Conservation (phyloP, 306 rosid species). For the Medicago arabica region DNA sequence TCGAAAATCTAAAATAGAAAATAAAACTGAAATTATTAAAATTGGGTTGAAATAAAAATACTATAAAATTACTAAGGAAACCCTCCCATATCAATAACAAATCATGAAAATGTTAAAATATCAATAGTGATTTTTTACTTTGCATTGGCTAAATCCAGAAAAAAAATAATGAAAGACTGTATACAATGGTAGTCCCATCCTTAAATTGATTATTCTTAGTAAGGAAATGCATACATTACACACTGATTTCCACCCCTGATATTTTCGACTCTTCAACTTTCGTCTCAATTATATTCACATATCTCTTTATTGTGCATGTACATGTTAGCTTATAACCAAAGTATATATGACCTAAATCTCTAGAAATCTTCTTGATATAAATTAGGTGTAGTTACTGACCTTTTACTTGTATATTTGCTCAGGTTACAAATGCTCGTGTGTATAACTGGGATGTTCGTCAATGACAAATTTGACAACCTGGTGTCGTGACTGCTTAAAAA, state of each 20-base stretch:
- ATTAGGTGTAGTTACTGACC: slow-evolving; percentile 9
- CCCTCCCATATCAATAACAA: too few species aligned
- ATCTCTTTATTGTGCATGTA: slow-evolving; percentile 10
- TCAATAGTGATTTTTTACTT: too few species aligned
- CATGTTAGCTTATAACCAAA: not conserved
- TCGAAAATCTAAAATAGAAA: too few species aligned
- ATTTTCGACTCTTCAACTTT: slow-evolving; percentile 1
- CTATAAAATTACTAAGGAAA: too few species aligned
- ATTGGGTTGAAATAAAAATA: too few species aligned
- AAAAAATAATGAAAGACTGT: too few species aligned
- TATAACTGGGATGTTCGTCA: slow-evolving; percentile 88
- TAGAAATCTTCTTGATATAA: not conserved
- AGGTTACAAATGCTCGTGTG: slow-evolving; percentile 82
- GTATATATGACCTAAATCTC: not conserved
- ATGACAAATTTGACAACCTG: slow-evolving; percentile 55
- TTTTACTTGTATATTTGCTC: slow-evolving; percentile 37
- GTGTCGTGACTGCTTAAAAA: slow-evolving; percentile 45
- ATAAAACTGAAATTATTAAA: too few species aligned
- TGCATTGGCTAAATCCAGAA: too few species aligned
- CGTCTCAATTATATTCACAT: slow-evolving; percentile 1
- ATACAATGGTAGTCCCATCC: not conserved
- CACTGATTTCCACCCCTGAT: not conserved
- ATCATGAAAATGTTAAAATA: too few species aligned
- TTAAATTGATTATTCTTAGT: not conserved
- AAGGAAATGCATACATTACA: not conserved